A percentile compares a stretch with the other conserved stretches of the same genome.
Evolutionary conservation across 2,329 filamentous ascomycete species (phyloP).

Genomic region (Ascochyta clinopodiicola): DNA sequence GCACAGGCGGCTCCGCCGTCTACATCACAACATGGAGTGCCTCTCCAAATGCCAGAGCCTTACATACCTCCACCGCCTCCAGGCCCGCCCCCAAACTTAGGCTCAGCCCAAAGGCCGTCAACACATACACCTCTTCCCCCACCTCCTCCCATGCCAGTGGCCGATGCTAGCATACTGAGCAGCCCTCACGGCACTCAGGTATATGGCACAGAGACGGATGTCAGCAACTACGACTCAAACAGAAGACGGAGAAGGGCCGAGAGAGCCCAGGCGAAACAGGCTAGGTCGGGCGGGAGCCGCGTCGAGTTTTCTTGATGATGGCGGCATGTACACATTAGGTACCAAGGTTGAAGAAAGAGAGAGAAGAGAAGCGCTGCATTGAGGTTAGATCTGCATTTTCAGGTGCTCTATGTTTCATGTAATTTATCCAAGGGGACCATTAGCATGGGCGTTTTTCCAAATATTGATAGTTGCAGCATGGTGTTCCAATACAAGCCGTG

Average conservation of each 20-base stretch:
- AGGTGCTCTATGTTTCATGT: constrained; percentile 9
- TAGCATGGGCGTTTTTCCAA: not conserved
- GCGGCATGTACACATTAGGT: not conserved
- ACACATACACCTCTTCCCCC: constrained; percentile 35
- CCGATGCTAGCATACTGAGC: constrained; percentile 42
- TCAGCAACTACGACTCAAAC: constrained; percentile 50
- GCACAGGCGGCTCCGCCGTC: constrained; percentile 26
- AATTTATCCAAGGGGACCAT: not conserved
- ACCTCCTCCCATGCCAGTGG: constrained; percentile 44
- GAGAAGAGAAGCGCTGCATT: not conserved
- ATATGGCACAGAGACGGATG: constrained; percentile 48
- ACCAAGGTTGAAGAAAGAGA: not conserved
- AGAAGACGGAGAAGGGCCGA: constrained; percentile 48
- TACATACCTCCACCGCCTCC: constrained; percentile 41
- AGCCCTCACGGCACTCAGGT: constrained; percentile 45
- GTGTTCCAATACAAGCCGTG: constrained; percentile 12
- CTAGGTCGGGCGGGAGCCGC: constrained; percentile 43
- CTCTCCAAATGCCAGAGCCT: constrained; percentile 40
- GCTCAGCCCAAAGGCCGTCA: constrained; percentile 10
- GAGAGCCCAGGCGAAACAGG: constrained; percentile 48
- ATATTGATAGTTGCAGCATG: constrained; percentile 8
- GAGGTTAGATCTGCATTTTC: constrained; percentile 14
- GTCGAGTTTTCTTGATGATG: constrained; percentile 49
- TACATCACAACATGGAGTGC: constrained; percentile 30
- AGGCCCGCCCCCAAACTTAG: constrained; percentile 35